Percentiles rank a stretch among this genome's conserved stretches.
phyloP scores from a whole-genome alignment of 148 eudicot species.

The Mesembryanthemum crystallinum region DNA sequence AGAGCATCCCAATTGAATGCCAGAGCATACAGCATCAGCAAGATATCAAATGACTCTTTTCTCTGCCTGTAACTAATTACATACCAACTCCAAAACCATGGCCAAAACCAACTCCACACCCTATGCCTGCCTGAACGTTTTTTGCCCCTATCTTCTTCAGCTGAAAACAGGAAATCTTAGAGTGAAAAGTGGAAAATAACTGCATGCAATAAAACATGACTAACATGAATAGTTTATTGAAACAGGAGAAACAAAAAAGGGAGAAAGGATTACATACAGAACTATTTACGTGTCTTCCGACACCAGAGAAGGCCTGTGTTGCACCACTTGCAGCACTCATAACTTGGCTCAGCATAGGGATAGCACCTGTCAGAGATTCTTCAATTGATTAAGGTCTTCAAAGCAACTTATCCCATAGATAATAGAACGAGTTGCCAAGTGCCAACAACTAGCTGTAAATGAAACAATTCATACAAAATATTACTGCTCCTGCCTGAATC shows the following conservation, averaged over 20 bases:
- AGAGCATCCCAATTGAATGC: neutral
- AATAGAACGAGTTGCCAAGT: neutral
- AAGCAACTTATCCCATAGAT: conserved; percentile 9
- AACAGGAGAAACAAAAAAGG: conserved; percentile 7
- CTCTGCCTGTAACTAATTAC: conserved; percentile 22
- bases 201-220: neutral
- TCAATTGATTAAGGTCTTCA: conserved; percentile 1
- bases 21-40: conserved; percentile 11
- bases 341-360: conserved; percentile 75
- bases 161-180: conserved; percentile 33
- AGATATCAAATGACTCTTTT: neutral
- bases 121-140: conserved; percentile 80
- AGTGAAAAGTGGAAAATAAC: neutral
- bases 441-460: neutral
- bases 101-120: conserved; percentile 98
- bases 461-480: neutral
- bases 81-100: conserved; percentile 97
- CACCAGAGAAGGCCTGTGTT: conserved; percentile 81
- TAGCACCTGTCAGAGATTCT: conserved; percentile 57
- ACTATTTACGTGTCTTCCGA: conserved; percentile 64
- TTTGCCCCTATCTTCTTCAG: conserved; percentile 80
- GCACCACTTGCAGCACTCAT: conserved; percentile 97
- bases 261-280: conserved; percentile 52
- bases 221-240: neutral
- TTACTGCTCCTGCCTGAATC: neutral